These are phyloP conservation scores for Colletotrichum eremochloae DNA, from an alignment of 2,329 filamentous ascomycete species.

Conservation along the genomic window DNA sequence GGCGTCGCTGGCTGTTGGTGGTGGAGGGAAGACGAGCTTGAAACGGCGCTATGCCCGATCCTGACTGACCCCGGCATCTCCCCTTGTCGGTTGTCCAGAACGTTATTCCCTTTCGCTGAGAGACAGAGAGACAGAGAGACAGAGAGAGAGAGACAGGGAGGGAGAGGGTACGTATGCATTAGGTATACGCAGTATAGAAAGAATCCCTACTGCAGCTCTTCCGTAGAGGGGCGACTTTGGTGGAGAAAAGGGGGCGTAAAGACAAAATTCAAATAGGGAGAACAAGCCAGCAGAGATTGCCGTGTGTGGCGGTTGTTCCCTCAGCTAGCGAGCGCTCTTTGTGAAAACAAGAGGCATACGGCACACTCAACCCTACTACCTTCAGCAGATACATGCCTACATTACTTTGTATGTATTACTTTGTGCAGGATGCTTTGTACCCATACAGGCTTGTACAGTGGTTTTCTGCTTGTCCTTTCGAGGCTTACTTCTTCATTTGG, in stretches of 20 bases:
- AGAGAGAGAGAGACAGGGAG: background rate
- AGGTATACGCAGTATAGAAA: background rate
- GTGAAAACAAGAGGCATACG: constrained; percentile 15
- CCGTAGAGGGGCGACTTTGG: constrained; percentile 29
- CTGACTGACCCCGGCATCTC: constrained; percentile 17
- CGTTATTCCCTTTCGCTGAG: background rate
- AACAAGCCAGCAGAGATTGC: constrained; percentile 4
- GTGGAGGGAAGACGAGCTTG: constrained; percentile 32
- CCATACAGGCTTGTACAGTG: background rate
- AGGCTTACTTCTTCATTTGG: background rate
- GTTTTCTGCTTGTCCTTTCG: background rate
- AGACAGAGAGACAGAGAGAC: background rate
- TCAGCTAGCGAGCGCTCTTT: background rate
- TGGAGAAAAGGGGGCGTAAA: constrained; percentile 17
- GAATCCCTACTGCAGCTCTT: constrained; percentile 36
- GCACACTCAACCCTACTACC: background rate
- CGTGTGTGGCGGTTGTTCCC: constrained; percentile 2
- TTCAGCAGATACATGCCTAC: background rate
- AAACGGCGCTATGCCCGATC: constrained; percentile 41
- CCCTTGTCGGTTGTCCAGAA: constrained; percentile 12
- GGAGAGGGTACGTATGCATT: too few relatives aligned
- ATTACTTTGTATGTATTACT: too few relatives aligned
- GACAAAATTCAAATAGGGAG: constrained; percentile 16
- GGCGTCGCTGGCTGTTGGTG: constrained; percentile 16
- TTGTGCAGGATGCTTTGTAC: background rate